Percentiles rank a stretch among this genome's conserved stretches.
phyloP scores from a whole-genome alignment of 108 stramenopile species.

The Pinguiococcus pyrenoidosus region DNA sequence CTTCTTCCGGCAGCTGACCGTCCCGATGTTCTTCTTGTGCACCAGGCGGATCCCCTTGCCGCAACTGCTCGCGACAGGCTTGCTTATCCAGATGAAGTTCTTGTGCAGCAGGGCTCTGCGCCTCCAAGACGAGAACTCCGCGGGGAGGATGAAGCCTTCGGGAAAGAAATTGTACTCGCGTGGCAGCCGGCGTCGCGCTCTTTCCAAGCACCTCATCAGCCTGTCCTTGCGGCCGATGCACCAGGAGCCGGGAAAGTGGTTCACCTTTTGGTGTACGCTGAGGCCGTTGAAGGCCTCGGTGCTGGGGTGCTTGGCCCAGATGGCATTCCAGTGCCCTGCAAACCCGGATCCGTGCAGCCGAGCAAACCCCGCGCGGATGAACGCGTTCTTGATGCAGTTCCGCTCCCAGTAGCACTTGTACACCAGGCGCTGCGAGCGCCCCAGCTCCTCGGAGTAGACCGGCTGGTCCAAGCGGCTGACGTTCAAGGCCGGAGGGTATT shows the following conservation, averaged over 20 bases:
- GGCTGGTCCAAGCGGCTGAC: constrained; percentile 14
- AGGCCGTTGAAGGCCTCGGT: constrained; percentile 16
- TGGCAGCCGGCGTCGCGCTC: constrained; percentile 20
- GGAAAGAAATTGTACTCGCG: constrained; percentile 22
- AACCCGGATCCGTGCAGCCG: constrained; percentile 17
- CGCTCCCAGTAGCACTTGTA: constrained; percentile 45
- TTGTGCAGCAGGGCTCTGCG: not conserved
- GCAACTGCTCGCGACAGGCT: constrained; percentile 38
- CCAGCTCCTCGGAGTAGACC: constrained; percentile 17
- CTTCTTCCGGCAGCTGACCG: constrained; percentile 14
- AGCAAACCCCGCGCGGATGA: constrained; percentile 29
- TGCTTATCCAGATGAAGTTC: constrained; percentile 24
- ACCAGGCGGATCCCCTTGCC: constrained; percentile 41
- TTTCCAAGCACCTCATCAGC: constrained; percentile 30
- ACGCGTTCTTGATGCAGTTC: constrained; percentile 41
- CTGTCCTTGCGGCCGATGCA: constrained; percentile 49
- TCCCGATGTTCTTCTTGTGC: constrained; percentile 1
- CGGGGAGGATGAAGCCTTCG: constrained; percentile 39
- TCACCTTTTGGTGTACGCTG: constrained; percentile 41
- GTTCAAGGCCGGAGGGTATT: constrained; percentile 30
- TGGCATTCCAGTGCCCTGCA: constrained; percentile 21
- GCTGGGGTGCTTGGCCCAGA: constrained; percentile 29
- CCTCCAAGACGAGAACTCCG: constrained; percentile 10
- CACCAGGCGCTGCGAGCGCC: constrained; percentile 9
- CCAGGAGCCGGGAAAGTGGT: constrained; percentile 48